Evolutionary conservation across 2,329 filamentous ascomycete species (phyloP).

Genomic region (Penicillium sp.): DNA sequence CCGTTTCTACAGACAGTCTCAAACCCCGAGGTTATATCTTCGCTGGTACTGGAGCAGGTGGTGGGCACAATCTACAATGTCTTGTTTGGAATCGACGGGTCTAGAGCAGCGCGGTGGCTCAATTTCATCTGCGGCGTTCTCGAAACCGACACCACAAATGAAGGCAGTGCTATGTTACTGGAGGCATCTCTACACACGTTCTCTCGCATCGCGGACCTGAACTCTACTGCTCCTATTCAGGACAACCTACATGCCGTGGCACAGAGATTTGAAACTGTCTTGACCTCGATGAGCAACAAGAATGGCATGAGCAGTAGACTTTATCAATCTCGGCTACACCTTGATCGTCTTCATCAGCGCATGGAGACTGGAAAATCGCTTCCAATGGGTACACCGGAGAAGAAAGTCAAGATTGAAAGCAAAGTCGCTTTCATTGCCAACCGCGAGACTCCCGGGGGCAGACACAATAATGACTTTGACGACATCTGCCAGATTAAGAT

Average conservation of each 20-base stretch:
- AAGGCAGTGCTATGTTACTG: constrained; percentile 9
- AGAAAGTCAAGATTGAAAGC: not conserved
- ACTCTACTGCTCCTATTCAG: constrained; percentile 37
- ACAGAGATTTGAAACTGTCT: constrained; percentile 15
- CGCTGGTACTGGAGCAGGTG: constrained; percentile 42
- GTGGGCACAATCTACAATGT: constrained; percentile 47
- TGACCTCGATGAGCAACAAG: constrained; percentile 10
- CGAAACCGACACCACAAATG: not conserved
- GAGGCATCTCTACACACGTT: constrained; percentile 26
- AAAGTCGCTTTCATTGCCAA: constrained; percentile 12
- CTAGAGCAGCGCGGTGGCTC: constrained; percentile 38
- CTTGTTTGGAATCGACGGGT: constrained; percentile 44
- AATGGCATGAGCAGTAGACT: constrained; percentile 8
- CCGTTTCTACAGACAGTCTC: constrained; percentile 46
- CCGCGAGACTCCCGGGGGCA: constrained; percentile 24
- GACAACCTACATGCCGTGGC: constrained; percentile 22
- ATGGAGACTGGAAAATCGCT: constrained; percentile 22
- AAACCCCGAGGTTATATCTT: constrained; percentile 42
- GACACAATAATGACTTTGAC: constrained; percentile 40
- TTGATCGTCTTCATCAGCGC: constrained; percentile 19
- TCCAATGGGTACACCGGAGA: constrained; percentile 4
- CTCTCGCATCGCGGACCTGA: constrained; percentile 35
- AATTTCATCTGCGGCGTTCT: constrained; percentile 25
- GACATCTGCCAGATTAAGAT: constrained; percentile 36
- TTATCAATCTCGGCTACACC: constrained; percentile 13